Evolutionary conservation across 179 eudicot species (phyloP), one percentile per base, ranked within the genome.

Genomic region (Carnegiea gigantea): DNA sequence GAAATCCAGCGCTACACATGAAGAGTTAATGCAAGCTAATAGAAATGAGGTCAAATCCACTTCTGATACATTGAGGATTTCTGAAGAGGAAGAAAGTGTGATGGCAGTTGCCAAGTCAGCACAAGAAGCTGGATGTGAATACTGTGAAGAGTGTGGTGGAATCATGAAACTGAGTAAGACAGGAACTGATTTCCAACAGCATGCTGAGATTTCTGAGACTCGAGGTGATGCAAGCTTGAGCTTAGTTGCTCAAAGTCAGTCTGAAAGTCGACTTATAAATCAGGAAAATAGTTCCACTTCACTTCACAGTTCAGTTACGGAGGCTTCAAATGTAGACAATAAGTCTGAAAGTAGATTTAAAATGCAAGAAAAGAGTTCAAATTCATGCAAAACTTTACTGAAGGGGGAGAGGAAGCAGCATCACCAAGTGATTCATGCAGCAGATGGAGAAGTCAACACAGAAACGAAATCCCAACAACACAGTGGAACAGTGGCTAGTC

Each of bases 231-330:
- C 76, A 74, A 73, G 76, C 71, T 43, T 73, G 82, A 83, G 84
- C 46, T 85, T 85, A 62, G 73, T 36, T 80, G 73, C 73, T 20
- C 83, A 80, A 49, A 73, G 70, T 60, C 82, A 62, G 73, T 80
- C 87, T 82, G 89, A 86, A 88, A 83, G 80, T 85, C 83, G 83
- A 74, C 65, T 75, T 20, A 86, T 57, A 81, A 81, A 82, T 70
- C 83, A 44, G 53, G 89, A 88, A 71, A 88, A 79, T 57, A 76
- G 72, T 65, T 84, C 89, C 33, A 86, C 76, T 82, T 81, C 75
- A 49, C 77, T 64, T 78, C 78, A 78, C 49, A 80, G 70, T 85
- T 82, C 88, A 43, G 79, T 38, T 70, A 75, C 83, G 79, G 80
- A 82, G 87, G 78, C 85, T 53, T 85, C 84, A 60, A 75, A 30